Evolutionary conservation across 2,329 filamentous ascomycete genomes (phyloP), one percentile per base, ranked within the genome.

Genomic region (Exophiala alcalophila): DNA sequence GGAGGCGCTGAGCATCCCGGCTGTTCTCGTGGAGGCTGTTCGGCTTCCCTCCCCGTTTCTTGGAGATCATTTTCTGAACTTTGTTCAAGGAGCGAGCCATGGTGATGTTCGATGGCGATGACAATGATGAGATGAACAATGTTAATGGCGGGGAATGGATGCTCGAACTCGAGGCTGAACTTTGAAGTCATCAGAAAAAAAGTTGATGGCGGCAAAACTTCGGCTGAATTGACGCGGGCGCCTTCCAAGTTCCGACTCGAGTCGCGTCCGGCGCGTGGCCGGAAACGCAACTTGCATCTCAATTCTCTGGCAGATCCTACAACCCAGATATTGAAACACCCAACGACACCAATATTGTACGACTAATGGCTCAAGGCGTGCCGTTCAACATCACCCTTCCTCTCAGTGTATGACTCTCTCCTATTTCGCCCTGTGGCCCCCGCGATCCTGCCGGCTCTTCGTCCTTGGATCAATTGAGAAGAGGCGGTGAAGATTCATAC

Each of bases 1-100:
- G 84, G 51, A 97, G 71, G 37, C 87, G 79, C 59, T 84, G 79
- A 3, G 89, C 86, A 70, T 97, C 87, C 54, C 92, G 77, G 48
- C 89, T 95, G 63, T 88, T 88, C 65, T 89, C 84, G 61, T 97
- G 91, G 15, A 97, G 74, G 9, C 83, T 76, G 20, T 83, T 81
- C 32, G 87, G 76, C 26, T 81, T 80, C 14, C 81, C 80, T 53
- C 81, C 80, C 54, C 84, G 81, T 76, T 96, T 96, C 71, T 94
- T 95, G 23, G 81, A 72, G 53, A 97, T 91, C 53, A 88, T 81
- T 70, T 97, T 97, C 51, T 85, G 80, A 14, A 92, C 85, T 63
- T 96, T 97, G 52, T 80, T 71, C 5, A 96, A 69, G 30, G 83
- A 79, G 61, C 81, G 84, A 10, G 86, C 78, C 89, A 94, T 94